These are phyloP conservation scores for Wilcoxina mikolae DNA, from an alignment of 495 filamentous ascomycete species.

Conservation along the genomic window DNA sequence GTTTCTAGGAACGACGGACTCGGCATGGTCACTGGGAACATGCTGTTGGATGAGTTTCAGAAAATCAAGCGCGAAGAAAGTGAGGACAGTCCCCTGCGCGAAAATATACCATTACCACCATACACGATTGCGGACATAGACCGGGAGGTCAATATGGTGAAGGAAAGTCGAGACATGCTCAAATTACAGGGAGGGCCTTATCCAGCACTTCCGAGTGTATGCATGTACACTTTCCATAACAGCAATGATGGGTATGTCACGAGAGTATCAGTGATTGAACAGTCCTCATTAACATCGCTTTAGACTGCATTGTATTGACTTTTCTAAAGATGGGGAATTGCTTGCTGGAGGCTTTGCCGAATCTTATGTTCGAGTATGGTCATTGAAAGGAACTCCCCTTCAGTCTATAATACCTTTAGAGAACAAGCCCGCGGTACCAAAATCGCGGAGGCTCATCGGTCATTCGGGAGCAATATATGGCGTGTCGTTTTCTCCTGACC, in stretches of 20 bases:
- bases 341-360: conserved; percentile 78
- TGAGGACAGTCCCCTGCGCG: conserved; percentile 61
- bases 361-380: conserved; percentile 91
- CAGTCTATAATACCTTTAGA: conserved; percentile 31
- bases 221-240: conserved; percentile 97
- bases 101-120: conserved; percentile 68
- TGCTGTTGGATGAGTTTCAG: conserved; percentile 28
- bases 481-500: conserved; percentile 73
- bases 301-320: conserved; percentile 82
- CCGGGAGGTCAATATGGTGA: conserved; percentile 88
- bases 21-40: conserved; percentile 20
- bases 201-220: conserved; percentile 45
- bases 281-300: conserved; percentile 13
- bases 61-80: conserved; percentile 81
- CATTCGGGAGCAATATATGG: conserved; percentile 80
- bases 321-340: conserved; percentile 73
- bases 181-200: conserved; percentile 52
- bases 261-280: not conserved
- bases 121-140: conserved; percentile 76
- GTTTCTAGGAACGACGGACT: conserved; percentile 65
- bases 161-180: conserved; percentile 81
- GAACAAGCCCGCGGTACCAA: conserved; percentile 35
- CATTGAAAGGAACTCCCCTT: conserved; percentile 61
- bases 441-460: conserved; percentile 69
- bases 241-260: conserved; percentile 63